A percentile compares a stretch with the other conserved stretches of the same genome.
These are phyloP conservation scores for Fusarium tricinctum DNA, from an alignment of 2,329 filamentous ascomycete genomes.

Conservation along the genomic window DNA sequence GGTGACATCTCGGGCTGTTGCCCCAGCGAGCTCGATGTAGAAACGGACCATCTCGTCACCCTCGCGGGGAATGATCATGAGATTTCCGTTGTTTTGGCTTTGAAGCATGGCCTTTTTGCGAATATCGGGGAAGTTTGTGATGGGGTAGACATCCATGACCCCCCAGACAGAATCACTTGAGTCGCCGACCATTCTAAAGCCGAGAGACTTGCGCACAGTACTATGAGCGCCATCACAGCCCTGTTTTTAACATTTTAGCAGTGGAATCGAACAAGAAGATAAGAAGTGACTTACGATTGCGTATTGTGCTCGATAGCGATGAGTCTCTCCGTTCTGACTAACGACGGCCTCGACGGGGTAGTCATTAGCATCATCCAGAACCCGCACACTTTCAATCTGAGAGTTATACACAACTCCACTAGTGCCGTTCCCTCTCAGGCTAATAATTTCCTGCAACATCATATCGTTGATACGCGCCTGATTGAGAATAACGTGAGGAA, in stretches of 20 bases:
- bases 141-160: slow-evolving; percentile 47
- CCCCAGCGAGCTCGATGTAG: slow-evolving; percentile 38
- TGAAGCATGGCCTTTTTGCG: slow-evolving; percentile 51
- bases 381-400: slow-evolving; percentile 34
- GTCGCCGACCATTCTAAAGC: slow-evolving; percentile 48
- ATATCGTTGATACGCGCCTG: slow-evolving; percentile 43
- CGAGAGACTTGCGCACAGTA: slow-evolving; percentile 44
- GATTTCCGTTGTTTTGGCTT: slow-evolving; percentile 37
- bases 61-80: slow-evolving; percentile 50
- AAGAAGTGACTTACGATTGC: slow-evolving; percentile 24
- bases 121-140: slow-evolving; percentile 50
- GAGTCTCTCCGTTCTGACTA: neutral
- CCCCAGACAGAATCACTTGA: slow-evolving; percentile 51
- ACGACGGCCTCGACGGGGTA: slow-evolving; percentile 33
- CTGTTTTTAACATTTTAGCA: neutral
- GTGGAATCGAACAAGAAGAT: accelerated
- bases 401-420: slow-evolving; percentile 32
- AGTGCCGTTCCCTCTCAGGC: neutral
- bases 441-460: slow-evolving; percentile 39
- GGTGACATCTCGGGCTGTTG: slow-evolving; percentile 18
- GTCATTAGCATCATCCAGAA: neutral
- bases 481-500: slow-evolving; percentile 76
- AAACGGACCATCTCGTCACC: slow-evolving; percentile 44
- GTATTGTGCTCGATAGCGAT: slow-evolving; percentile 35
- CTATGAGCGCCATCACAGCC: slow-evolving; percentile 48